A percentile compares a stretch with the other conserved stretches of the same genome.
phyloP scores from a whole-genome alignment of 208 protist species.

The Leishmania arabica region DNA sequence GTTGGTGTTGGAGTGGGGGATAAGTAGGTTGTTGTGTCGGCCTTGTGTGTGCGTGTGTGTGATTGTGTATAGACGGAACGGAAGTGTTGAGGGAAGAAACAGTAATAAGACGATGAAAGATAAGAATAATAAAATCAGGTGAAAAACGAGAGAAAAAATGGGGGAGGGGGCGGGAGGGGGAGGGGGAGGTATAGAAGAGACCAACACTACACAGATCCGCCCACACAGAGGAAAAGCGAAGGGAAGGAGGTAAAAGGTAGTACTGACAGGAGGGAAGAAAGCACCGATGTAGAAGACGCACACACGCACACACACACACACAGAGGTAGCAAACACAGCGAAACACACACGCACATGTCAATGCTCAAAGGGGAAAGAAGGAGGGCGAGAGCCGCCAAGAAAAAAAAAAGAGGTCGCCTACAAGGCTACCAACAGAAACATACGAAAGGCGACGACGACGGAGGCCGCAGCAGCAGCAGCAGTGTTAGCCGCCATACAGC shows the following conservation, averaged over 20 bases:
- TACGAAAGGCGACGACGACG: no score
- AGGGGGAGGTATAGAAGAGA: background rate
- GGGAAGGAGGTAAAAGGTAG: background rate
- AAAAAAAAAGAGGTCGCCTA: background rate
- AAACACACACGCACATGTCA: background rate
- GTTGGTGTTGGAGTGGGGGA: background rate
- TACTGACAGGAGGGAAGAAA: background rate
- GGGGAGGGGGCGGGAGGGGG: background rate
- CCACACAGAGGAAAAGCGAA: no score
- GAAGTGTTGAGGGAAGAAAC: background rate
- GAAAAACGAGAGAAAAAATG: background rate
- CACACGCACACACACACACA: background rate
- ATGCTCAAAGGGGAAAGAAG: background rate
- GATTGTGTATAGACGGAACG: background rate
- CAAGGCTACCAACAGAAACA: background rate
- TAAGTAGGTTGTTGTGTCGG: background rate
- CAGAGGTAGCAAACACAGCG: background rate
- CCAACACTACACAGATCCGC: background rate
- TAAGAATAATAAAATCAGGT: background rate
- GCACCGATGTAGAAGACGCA: no score
- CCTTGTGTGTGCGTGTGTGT: background rate
- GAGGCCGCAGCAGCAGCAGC: background rate
- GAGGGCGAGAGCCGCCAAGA: background rate
- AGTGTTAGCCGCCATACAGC: background rate
- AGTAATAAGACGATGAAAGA: background rate